phyloP scores from a whole-genome alignment of 768 basidiomycete species.

The Macrolepiota albuminosa region DNA sequence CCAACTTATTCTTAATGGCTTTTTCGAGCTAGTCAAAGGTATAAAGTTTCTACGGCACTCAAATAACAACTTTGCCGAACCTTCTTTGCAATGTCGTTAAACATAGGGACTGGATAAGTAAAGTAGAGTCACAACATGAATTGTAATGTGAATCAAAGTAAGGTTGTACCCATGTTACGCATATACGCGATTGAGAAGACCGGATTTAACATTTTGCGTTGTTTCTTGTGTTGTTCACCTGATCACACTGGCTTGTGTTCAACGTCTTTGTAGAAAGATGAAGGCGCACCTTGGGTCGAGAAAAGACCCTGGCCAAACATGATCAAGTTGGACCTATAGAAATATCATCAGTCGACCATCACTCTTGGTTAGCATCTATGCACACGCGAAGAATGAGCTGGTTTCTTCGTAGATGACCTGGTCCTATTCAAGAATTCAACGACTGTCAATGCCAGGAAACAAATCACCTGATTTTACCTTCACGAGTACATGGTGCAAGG shows the following conservation, averaged over 20 bases:
- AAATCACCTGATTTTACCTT: background rate
- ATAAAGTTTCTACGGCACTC: background rate
- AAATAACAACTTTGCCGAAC: background rate
- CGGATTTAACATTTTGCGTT: slow-evolving; percentile 2
- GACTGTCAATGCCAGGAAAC: background rate
- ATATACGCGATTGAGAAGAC: background rate
- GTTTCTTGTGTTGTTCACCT: slow-evolving; percentile 4
- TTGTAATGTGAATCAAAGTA: background rate
- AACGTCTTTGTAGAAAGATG: background rate
- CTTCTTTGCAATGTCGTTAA: background rate
- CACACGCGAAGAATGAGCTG: slow-evolving; percentile 1
- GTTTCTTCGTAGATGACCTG: slow-evolving; percentile 1
- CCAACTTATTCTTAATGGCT: background rate
- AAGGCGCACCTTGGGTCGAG: background rate
- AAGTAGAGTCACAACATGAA: background rate
- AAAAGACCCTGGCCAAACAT: background rate
- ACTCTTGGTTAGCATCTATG: background rate
- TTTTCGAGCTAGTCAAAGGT: background rate
- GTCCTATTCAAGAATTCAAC: background rate
- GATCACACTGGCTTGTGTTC: background rate
- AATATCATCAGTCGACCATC: background rate
- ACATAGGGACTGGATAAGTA: background rate
- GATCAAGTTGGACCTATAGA: background rate
- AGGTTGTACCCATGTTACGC: background rate
- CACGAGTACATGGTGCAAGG: slow-evolving; percentile 1